Evolutionary conservation across 345 rosid genomes (phyloP), one percentile per base, ranked within the genome.

Genomic region (Turritis glabra): DNA sequence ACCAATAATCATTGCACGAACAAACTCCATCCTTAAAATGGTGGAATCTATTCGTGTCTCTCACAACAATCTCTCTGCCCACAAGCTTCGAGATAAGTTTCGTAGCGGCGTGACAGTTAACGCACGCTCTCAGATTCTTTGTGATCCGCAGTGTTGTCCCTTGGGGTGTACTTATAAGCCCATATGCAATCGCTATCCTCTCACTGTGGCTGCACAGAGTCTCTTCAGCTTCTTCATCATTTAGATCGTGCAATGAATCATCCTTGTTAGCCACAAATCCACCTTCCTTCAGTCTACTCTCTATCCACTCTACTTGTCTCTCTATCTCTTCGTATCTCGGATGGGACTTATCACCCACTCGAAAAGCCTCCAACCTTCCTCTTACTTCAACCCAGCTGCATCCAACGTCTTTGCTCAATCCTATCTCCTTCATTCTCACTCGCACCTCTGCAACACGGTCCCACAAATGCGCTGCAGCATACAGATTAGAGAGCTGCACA

Each of bases 401-500:
- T 2, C 89, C 87, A 9, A 88, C 81, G 60, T 90, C 89, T 74
- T 90, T 87, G 27, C 32, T 73, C 53, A 88, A 66, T 13, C 93
- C 89, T 75, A 77, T 85, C 79, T 80, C 85, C 75, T 48, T 88
- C 91, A 88, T 90, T 82, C 68, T 53, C 43, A 84, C 74, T 4
- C 90, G 76, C 37, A 88, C 11, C 78, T 82, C 85, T 41, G 82
- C 80, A 57, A 88, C 86, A 29, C 38, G 67, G 75, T 82, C 85
- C 91, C 93, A 87, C 75, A 90, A 54, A 52, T 80, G 72, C 2
- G 82, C 80, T 35, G 88, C 83, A 51, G 96, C 96, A 71, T 90
- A 90, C 58, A 90, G 85, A 73, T 90, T 87, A 17, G 96, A 87
- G 23, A 90, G 88, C 78, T 85, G 93, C 71, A 90, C 88, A 59